Evolutionary conservation across 31 red algal genomes (phyloP).

Genomic region (Pterothamnion heteromorphum): DNA sequence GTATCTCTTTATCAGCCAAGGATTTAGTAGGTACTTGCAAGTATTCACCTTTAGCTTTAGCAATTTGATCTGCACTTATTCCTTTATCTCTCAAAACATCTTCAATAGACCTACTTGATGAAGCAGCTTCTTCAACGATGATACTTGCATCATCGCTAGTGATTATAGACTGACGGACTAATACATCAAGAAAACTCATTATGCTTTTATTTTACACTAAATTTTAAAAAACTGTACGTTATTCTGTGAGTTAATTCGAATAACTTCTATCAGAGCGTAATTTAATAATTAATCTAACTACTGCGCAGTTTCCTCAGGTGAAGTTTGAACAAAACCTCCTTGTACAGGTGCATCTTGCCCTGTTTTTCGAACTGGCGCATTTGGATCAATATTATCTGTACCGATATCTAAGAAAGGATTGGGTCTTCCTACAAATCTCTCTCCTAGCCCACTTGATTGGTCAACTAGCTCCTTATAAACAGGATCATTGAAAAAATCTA

Average conservation of each 20-base stretch:
- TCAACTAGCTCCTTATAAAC: neutral
- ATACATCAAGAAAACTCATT: neutral
- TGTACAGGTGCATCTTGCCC: neutral
- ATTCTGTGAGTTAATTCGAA: too few relatives aligned
- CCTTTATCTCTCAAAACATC: neutral
- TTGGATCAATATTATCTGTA: neutral
- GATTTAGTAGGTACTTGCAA: neutral
- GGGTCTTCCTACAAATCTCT: neutral
- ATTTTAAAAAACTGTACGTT: too few relatives aligned
- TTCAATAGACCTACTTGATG: neutral
- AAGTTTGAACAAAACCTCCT: neutral
- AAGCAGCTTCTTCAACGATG: neutral
- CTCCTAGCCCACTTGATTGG: neutral
- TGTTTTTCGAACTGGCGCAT: neutral
- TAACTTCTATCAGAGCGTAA: too few relatives aligned
- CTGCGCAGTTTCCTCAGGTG: neutral
- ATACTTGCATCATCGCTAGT: neutral
- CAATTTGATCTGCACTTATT: neutral
- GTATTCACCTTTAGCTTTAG: neutral
- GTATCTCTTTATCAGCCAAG: neutral
- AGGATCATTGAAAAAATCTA: neutral
- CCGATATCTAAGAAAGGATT: neutral
- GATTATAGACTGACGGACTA: neutral
- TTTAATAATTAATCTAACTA: neutral
- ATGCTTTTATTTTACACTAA: too few relatives aligned